Evolutionary conservation across 768 basidiomycete genomes (phyloP).

Genomic region (Phanerodontia chrysosporium): DNA sequence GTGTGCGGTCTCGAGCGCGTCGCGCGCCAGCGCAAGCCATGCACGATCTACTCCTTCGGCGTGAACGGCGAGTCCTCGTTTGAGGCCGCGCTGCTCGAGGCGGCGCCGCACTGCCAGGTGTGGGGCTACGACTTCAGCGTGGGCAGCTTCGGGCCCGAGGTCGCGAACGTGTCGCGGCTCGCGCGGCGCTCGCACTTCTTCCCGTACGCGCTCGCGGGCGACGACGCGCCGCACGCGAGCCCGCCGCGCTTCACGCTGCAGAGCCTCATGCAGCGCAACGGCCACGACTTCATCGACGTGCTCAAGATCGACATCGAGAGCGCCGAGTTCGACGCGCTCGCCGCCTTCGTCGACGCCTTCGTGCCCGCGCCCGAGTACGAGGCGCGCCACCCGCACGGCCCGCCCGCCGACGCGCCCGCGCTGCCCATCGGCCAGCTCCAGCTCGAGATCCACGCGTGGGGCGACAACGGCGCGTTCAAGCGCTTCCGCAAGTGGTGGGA

Average conservation of each 20-base stretch:
- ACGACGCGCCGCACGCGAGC: conserved; percentile 28
- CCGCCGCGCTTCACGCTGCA: conserved; percentile 56
- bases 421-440: conserved; percentile 72
- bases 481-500: conserved; percentile 65
- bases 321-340: conserved; percentile 56
- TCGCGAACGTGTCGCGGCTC: conserved; percentile 28
- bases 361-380: not conserved
- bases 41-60: conserved; percentile 47
- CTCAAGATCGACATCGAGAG: conserved; percentile 71
- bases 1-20: conserved; percentile 43
- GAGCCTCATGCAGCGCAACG: conserved; percentile 58
- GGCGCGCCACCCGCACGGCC: conserved; percentile 2
- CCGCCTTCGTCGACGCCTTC: conserved; percentile 43
- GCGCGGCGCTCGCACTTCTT: conserved; percentile 41
- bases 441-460: conserved; percentile 53
- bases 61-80: conserved; percentile 47
- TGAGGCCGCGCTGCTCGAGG: conserved; percentile 42
- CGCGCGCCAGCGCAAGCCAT: conserved; percentile 30
- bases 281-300: conserved; percentile 65
- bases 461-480: conserved; percentile 31
- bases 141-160: conserved; percentile 41
- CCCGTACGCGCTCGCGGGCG: conserved; percentile 30
- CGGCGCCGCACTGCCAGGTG: conserved; percentile 33
- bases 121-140: conserved; percentile 42
- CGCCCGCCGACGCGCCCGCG: conserved; percentile 27